These are phyloP conservation scores for Bothriochloa decipiens DNA, from an alignment of 176 grass and related monocot genomes.

Conservation along the genomic window DNA sequence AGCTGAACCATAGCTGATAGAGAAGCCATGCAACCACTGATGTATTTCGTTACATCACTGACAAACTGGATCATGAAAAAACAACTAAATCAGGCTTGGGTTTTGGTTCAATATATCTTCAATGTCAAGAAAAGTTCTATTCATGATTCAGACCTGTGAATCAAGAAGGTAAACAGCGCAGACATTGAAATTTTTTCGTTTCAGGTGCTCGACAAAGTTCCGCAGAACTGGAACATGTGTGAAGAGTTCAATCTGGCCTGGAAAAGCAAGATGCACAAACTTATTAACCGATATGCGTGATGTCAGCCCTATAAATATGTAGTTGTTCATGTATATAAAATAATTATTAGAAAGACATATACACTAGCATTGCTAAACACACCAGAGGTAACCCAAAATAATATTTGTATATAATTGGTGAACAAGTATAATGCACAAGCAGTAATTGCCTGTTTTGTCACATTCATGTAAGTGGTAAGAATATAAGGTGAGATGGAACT, in stretches of 20 bases:
- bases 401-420: neutral
- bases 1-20: conserved; percentile 99
- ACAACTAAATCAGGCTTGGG: conserved; percentile 25
- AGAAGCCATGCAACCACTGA: conserved; percentile 96
- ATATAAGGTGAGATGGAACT: conserved; percentile 11
- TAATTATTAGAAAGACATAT: neutral
- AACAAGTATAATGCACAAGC: neutral
- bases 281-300: conserved; percentile 19
- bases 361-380: conserved; percentile 22
- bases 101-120: neutral
- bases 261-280: conserved; percentile 38
- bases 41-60: conserved; percentile 96
- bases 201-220: conserved; percentile 88
- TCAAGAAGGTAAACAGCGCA: conserved; percentile 93
- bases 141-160: conserved; percentile 75
- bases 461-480: neutral
- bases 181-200: conserved; percentile 86
- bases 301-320: neutral
- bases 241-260: conserved; percentile 99
- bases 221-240: conserved; percentile 88
- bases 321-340: neutral
- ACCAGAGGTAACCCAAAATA: conserved; percentile 9
- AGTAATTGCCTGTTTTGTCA: neutral
- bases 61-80: conserved; percentile 68
- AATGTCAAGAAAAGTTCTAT: conserved; percentile 7